Evolutionary conservation across 371 early-diverging fungal genomes (phyloP).

Genomic region (Mortierella sp.): DNA sequence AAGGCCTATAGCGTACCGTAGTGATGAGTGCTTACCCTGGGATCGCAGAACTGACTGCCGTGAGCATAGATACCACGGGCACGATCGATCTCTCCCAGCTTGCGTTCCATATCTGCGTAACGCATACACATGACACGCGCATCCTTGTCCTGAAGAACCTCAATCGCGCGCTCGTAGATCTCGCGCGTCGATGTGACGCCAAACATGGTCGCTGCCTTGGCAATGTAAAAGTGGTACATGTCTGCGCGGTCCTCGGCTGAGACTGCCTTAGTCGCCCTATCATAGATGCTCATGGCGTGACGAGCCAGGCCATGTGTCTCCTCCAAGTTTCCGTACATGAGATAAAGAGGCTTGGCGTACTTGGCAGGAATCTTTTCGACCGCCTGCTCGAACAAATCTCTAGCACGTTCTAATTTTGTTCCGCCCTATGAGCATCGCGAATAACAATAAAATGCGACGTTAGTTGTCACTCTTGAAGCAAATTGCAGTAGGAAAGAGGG

Average conservation of each 20-base stretch:
- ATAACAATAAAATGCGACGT: background rate
- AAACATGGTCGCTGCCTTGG: conserved; percentile 89
- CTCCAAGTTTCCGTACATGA: conserved; percentile 96
- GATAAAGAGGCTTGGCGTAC: conserved; percentile 87
- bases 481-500: background rate
- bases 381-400: conserved; percentile 97
- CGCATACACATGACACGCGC: conserved; percentile 85
- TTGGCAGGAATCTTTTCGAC: conserved; percentile 89
- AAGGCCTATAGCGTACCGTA: background rate
- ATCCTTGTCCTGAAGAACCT: conserved; percentile 85
- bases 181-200: conserved; percentile 91
- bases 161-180: conserved; percentile 94
- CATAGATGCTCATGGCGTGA: conserved; percentile 95
- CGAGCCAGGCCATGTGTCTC: conserved; percentile 94
- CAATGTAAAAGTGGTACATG: conserved; percentile 92
- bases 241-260: conserved; percentile 81
- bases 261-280: conserved; percentile 89
- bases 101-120: conserved; percentile 90
- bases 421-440: conserved; percentile 68
- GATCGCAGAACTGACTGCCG: conserved; percentile 92
- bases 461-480: background rate
- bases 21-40: conserved; percentile 66
- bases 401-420: conserved; percentile 89
- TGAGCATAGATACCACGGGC: conserved; percentile 94
- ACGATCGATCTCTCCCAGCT: conserved; percentile 96